Base-by-base conservation (phyloP, 306 rosid species). In the Lathyrus aphaca region DNA sequence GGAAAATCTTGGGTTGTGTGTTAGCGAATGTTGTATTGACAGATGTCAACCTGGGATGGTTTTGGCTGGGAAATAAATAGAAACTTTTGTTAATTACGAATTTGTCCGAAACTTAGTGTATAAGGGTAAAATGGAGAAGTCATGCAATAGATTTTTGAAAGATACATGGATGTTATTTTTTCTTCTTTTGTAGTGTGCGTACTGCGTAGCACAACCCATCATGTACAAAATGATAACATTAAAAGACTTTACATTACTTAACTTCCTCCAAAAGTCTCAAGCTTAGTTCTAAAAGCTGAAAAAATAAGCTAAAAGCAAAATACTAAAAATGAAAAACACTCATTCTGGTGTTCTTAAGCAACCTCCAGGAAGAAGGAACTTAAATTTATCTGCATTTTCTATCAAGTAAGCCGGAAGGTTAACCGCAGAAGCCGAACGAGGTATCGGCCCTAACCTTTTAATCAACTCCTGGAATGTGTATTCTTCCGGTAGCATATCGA, bases 321-420 rank as follows among this genome's bases (percentile, higher is more conserved):
- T 13, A 19, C 16, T 16, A 45, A 58, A 67, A 29, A 14, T 17
- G 44, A 73, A 30, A 39, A 27, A 37, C 51, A 42, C 16, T 68
- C 66, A 82, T 69, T 69, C 77, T 5, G 67, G 86, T 58, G 57
- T 23, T 81, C 98, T 83, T 57, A 86, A n/a, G 85, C 99, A 94
- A 48, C 97, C 99, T 67, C 95, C 91, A 6, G 99, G 99, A 23
- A 94, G 89, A 76, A 94, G 96, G 74, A 88, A 94, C 78, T 71
- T 86, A 42, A 87, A 91, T 45, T 77, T 84, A 11, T 83, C 84
- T 30, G 91, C 99, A 82, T 94, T 88, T 73, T 88, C 62, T 64
- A 94, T 84, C 87, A 94, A 60, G 74, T 81, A 91, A 0, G 92
- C 78, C 43, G 97, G 99, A 71, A 94, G 97, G 72, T 94, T 89